Conservation (phyloP, 1,139 yeast species). For the Taphrina flavorubra region DNA sequence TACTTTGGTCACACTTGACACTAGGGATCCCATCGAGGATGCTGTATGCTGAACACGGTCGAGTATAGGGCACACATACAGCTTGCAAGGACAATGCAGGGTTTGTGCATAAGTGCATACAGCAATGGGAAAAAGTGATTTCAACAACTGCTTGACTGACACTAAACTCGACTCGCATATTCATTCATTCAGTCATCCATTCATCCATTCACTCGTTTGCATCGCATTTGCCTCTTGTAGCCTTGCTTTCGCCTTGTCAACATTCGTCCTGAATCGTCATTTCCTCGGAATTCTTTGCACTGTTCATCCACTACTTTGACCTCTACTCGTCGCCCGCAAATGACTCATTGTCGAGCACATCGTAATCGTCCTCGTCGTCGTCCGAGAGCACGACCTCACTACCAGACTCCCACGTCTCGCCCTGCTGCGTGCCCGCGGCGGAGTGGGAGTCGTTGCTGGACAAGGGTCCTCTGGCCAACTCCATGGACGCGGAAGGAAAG, state of each 20-base stretch:
- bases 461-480: slow-evolving; percentile 7
- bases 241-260: slow-evolving; percentile 5
- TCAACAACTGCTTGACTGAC: too few species aligned
- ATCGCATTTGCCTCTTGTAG: background rate
- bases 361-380: slow-evolving; percentile 14
- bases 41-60: too few species aligned
- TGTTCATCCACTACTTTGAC: background rate
- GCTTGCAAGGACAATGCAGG: too few species aligned
- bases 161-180: too few species aligned
- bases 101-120: too few species aligned
- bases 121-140: too few species aligned
- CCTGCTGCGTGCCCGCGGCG: slow-evolving; percentile 8
- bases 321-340: slow-evolving; percentile 3
- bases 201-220: too few species aligned
- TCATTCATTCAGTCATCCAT: too few species aligned
- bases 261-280: too few species aligned
- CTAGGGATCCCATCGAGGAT: too few species aligned
- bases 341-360: slow-evolving; percentile 22
- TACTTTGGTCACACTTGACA: too few species aligned
- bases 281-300: background rate
- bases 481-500: slow-evolving; percentile 38
- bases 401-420: slow-evolving; percentile 19
- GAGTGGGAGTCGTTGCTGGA: slow-evolving; percentile 11
- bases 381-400: slow-evolving; percentile 12
- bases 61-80: too few species aligned